These are phyloP conservation scores for Apiotrichum laibachii DNA, from an alignment of 1,284 basidiomycete genomes.

Conservation along the genomic window DNA sequence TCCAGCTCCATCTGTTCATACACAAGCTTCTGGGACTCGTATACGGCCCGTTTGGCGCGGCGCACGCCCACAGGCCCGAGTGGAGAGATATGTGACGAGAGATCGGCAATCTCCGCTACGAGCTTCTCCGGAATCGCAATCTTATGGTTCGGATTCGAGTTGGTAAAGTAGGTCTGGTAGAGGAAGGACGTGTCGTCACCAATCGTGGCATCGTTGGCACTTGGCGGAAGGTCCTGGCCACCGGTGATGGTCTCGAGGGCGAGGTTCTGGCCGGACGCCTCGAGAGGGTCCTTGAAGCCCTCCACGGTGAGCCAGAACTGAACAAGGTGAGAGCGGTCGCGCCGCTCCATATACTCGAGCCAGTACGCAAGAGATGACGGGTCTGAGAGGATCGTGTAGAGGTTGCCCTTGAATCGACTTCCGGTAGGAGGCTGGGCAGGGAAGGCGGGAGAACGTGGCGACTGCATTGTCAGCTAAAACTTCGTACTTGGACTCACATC, in stretches of 20 bases:
- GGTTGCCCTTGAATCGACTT: conserved; percentile 13
- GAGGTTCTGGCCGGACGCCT: conserved; percentile 62
- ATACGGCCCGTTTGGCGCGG: conserved; percentile 56
- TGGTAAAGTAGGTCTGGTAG: conserved; percentile 73
- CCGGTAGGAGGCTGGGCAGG: background rate
- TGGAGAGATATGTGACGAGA: conserved; percentile 13
- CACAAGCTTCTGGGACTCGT: conserved; percentile 78
- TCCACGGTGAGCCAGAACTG: conserved; percentile 98
- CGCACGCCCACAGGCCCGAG: conserved; percentile 20
- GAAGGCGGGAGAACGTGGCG: background rate
- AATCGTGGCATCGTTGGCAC: conserved; percentile 21
- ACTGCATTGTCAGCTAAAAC: background rate
- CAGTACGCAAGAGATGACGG: conserved; percentile 89
- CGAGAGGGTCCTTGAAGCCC: conserved; percentile 93
- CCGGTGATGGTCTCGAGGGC: conserved; percentile 17
- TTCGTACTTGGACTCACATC: background rate
- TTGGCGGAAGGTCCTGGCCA: conserved; percentile 1
- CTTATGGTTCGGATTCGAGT: conserved; percentile 5
- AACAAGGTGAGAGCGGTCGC: conserved; percentile 75
- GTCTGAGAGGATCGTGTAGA: conserved; percentile 69
- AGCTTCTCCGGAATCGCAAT: conserved; percentile 26
- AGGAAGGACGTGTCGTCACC: conserved; percentile 81
- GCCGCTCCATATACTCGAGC: conserved; percentile 96
- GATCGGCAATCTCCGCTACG: conserved; percentile 22
- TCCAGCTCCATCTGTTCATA: conserved; percentile 86